Conservation (phyloP, 345 rosid genomes). For the Microcos paniculata region DNA sequence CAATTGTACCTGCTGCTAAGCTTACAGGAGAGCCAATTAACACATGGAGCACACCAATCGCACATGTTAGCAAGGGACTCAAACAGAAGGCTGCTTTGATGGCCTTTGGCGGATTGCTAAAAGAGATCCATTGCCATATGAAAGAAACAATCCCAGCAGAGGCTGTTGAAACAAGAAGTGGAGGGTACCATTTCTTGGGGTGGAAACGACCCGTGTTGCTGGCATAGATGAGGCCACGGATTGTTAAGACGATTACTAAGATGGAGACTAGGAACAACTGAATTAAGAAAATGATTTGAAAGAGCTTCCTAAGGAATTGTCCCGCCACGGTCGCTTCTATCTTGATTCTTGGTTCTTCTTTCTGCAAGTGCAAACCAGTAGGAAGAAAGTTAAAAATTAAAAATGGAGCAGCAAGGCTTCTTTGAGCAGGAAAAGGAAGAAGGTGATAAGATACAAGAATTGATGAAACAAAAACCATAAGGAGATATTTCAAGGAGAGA, state of each 20-base stretch:
- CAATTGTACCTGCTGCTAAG: slow-evolving; percentile 46
- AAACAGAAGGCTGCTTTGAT: slow-evolving; percentile 67
- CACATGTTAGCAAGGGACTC: slow-evolving; percentile 60
- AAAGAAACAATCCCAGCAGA: slow-evolving; percentile 51
- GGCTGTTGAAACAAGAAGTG: slow-evolving; percentile 57
- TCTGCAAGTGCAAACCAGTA: slow-evolving; percentile 36
- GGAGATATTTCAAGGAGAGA: slow-evolving; percentile 9
- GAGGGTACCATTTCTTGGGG: slow-evolving; percentile 76
- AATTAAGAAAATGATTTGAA: slow-evolving; percentile 52
- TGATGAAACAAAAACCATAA: not conserved
- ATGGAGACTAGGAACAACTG: slow-evolving; percentile 53
- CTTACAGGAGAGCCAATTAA: slow-evolving; percentile 47
- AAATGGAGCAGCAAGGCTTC: slow-evolving; percentile 2
- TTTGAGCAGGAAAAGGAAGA: not conserved
- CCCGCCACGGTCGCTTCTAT: slow-evolving; percentile 37
- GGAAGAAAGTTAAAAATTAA: not conserved
- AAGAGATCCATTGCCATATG: slow-evolving; percentile 51
- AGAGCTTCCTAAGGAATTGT: slow-evolving; percentile 42
- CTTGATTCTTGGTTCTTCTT: slow-evolving; percentile 38
- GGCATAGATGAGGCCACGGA: slow-evolving; percentile 56
- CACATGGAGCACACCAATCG: slow-evolving; percentile 54
- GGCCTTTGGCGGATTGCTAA: slow-evolving; percentile 45
- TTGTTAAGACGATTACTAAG: slow-evolving; percentile 51
- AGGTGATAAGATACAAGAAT: slow-evolving; percentile 3
- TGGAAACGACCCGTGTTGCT: slow-evolving; percentile 49